phyloP scores from a whole-genome alignment of 345 rosid genomes.

The Boechera retrofracta region DNA sequence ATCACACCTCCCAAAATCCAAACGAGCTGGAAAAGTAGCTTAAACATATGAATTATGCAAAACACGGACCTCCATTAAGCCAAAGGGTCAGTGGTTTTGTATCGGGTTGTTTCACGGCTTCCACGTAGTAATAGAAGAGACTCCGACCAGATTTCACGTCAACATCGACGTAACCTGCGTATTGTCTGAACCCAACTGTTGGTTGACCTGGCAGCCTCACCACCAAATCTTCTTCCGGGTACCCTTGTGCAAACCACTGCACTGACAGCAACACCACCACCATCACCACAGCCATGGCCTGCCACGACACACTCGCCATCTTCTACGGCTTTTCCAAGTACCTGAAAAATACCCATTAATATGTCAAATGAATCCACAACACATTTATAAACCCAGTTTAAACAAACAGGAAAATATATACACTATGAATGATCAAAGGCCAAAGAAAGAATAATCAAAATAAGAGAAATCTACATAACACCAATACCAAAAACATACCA shows the following conservation, averaged over 20 bases:
- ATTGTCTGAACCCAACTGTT: conserved; percentile 69
- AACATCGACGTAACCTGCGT: conserved; percentile 74
- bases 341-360: background rate
- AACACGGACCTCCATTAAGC: conserved; percentile 78
- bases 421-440: background rate
- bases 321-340: background rate
- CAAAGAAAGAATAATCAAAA: background rate
- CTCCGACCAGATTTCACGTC: conserved; percentile 69
- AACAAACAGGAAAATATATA: background rate
- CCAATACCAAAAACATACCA: conserved; percentile 7
- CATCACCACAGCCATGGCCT: background rate
- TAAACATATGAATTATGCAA: background rate
- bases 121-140: conserved; percentile 89
- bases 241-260: conserved; percentile 39
- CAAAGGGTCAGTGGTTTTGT: conserved; percentile 79
- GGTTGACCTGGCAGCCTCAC: conserved; percentile 80
- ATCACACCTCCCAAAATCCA: background rate
- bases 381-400: too few relatives aligned
- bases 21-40: background rate
- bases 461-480: background rate
- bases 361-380: background rate
- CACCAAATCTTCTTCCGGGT: conserved; percentile 75
- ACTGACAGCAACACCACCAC: conserved; percentile 1
- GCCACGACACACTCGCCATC: background rate
- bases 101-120: conserved; percentile 60